Conservation (phyloP, 192 early-diverging fungal genomes). For the Coemansia javaensis region DNA sequence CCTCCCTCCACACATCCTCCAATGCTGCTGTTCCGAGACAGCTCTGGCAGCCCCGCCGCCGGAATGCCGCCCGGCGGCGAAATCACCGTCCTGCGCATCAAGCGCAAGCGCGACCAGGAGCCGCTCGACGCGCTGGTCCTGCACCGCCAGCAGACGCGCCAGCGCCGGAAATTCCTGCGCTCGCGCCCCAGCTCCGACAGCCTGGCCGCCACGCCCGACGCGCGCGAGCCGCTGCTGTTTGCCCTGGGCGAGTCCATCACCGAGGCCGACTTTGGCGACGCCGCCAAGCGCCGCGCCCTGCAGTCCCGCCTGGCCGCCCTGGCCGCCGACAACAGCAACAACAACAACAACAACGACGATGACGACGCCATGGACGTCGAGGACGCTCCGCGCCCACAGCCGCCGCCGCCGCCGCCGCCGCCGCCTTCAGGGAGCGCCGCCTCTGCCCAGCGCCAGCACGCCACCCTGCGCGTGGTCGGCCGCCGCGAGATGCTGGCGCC, state of each 20-base stretch:
- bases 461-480: constrained; percentile 21
- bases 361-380: constrained; percentile 12
- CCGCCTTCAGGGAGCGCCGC: neutral
- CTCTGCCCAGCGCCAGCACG: constrained; percentile 1
- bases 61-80: neutral
- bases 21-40: neutral
- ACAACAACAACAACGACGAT: neutral
- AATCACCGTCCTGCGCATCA: constrained; percentile 68
- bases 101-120: constrained; percentile 70
- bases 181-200: constrained; percentile 6
- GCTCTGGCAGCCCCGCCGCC: constrained; percentile 2
- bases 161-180: constrained; percentile 3
- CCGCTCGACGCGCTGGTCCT: constrained; percentile 61
- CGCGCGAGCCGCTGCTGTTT: constrained; percentile 51
- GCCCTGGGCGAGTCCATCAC: constrained; percentile 64
- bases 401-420: neutral
- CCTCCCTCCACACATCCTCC: neutral
- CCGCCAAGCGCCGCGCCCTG: constrained; percentile 51
- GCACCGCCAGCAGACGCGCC: constrained; percentile 15
- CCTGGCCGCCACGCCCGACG: constrained; percentile 1
- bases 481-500: constrained; percentile 10
- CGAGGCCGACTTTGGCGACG: constrained; percentile 56
- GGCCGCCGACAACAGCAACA: constrained; percentile 1
- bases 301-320: constrained; percentile 34
- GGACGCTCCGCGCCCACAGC: neutral